Evolutionary conservation across 768 basidiomycete species (phyloP).

Genomic region (Crucibulum laeve): DNA sequence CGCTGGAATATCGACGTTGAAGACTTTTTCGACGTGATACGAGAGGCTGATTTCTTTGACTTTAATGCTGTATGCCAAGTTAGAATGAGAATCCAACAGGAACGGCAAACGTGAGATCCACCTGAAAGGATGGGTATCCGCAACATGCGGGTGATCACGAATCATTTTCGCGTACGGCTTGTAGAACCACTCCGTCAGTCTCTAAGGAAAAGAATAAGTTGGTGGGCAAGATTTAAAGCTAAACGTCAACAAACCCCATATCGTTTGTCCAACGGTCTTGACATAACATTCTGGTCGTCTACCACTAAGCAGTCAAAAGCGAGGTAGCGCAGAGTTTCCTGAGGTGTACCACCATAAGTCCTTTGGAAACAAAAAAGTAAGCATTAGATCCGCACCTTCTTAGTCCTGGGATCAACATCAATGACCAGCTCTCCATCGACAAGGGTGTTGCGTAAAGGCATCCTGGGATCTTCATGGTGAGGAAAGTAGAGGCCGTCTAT

Average conservation of each 20-base stretch:
- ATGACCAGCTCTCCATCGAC: constrained; percentile 93
- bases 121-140: constrained; percentile 74
- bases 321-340: constrained; percentile 82
- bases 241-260: constrained; percentile 66
- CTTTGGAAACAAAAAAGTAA: constrained; percentile 1
- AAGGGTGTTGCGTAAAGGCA: constrained; percentile 72
- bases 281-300: constrained; percentile 85
- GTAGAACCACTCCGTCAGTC: constrained; percentile 78
- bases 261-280: constrained; percentile 73
- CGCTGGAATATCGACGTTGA: constrained; percentile 75
- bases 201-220: constrained; percentile 33
- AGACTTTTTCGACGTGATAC: constrained; percentile 85
- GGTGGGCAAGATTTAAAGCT: constrained; percentile 7
- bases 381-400: constrained; percentile 44
- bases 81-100: constrained; percentile 5
- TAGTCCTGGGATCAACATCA: constrained; percentile 77
- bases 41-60: constrained; percentile 87
- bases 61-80: constrained; percentile 52
- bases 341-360: constrained; percentile 7
- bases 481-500: constrained; percentile 84
- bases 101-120: constrained; percentile 33
- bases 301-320: constrained; percentile 93
- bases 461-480: constrained; percentile 68
- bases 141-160: constrained; percentile 64
- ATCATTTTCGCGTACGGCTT: constrained; percentile 74